A percentile compares a stretch with the other conserved stretches of the same genome.
These are phyloP conservation scores for Avena insularis DNA, from an alignment of 176 grass and related monocot genomes.

Conservation along the genomic window DNA sequence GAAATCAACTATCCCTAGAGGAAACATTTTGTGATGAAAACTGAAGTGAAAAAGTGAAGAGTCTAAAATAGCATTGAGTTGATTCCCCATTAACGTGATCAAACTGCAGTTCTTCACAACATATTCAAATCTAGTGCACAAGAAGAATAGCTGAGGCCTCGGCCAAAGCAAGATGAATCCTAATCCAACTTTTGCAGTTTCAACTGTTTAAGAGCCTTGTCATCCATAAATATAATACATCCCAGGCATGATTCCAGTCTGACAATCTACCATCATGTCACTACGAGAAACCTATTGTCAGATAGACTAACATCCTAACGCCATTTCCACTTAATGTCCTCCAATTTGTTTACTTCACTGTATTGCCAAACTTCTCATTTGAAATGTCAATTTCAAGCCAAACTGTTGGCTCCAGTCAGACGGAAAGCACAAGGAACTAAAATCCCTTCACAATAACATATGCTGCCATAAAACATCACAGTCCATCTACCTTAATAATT, in stretches of 20 bases:
- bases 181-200: background rate
- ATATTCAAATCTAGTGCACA: constrained; percentile 21
- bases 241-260: background rate
- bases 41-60: background rate
- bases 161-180: constrained; percentile 2
- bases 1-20: constrained; percentile 14
- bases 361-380: constrained; percentile 1
- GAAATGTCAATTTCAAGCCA: background rate
- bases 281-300: background rate
- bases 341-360: background rate
- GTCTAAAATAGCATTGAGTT: background rate
- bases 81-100: background rate
- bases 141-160: background rate
- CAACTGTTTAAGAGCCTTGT: no score
- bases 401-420: background rate
- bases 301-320: background rate
- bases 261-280: background rate
- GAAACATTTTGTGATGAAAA: background rate
- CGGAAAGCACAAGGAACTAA: constrained; percentile 20
- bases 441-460: background rate
- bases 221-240: background rate
- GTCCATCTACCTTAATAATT: background rate
- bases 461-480: background rate
- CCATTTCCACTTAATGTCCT: background rate
- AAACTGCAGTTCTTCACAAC: constrained; percentile 14